Base-by-base conservation (phyloP, 495 filamentous ascomycete genomes). In the Xylaria grammica region DNA sequence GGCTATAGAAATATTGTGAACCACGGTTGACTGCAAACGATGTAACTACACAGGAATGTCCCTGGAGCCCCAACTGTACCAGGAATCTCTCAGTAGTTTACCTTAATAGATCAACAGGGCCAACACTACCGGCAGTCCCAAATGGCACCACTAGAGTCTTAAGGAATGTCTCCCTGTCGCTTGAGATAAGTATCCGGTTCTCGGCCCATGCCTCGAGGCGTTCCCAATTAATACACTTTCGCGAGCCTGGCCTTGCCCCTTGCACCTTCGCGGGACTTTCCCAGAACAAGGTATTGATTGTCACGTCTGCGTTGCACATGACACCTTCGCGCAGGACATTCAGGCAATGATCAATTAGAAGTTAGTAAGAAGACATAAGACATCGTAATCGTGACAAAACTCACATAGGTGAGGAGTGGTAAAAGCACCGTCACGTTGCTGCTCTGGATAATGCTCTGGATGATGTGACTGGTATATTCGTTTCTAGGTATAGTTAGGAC, bases 181-280 rank as follows among this genome's bases (percentile, higher is more conserved):
- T 49, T 3, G 20, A 19, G 1, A 3, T 26, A 11, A 49, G 20
- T 2, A 3, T 49, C 22, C 46, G 24, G 6, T 49, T 8, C 1
- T 49, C 46, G 15, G 46, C 46, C 46, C 46, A 49, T 26, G 20
- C 3, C 22, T 49, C 2, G 13, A 49, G 20, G 1, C 5, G 46
- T 3, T 54, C 29, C 51, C 51, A 54, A 36, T 54, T 13, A 15
- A 36, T 13, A 36, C 51, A 54, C 11, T 54, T 54, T 34, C 51
- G 4, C 1, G 24, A 11, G 1, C 22, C 46, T 49, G 22, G 46
- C 20, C 22, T 27, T 24, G 22, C 22, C 3, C 22, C 46, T 27
- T 49, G 20, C 4, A 27, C 20, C 11, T 49, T 36, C 1, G 7
- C 19, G 1, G 26, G 26, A 4, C 15, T 38, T 10, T 38, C 27